Base-by-base conservation (phyloP, 2,329 filamentous ascomycete genomes). In the Ophiostoma himal-ulmi region DNA sequence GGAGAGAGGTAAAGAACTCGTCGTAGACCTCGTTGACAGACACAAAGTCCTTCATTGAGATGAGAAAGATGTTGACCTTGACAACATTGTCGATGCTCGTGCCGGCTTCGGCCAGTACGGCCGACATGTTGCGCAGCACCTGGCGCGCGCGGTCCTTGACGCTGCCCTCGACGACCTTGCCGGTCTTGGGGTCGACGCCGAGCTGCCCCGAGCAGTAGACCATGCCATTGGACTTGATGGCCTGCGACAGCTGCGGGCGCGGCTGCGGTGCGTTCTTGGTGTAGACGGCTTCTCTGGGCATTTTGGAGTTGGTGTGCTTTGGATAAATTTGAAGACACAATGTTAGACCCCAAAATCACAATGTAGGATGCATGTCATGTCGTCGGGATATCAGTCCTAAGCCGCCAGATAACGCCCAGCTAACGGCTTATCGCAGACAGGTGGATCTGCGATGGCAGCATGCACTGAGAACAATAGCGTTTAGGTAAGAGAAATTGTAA, bases 121-220 rank as follows among this genome's bases (percentile, higher is more conserved):
- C 82, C 7, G 81, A 77, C 17, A 91, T 81, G 78, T 90, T 90
- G 72, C 82, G 81, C 71, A 90, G 82, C 65, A 82, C 82, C 82
- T 85, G 85, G 71, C 77, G 86, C 7, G 83, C 79, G 72, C 82
- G 78, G 70, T 85, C 85, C 73, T 82, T 82, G 69, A 89, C 80
- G 69, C 83, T 83, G 4, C 88, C 88, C 13, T 87, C 82, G 8
- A 87, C 82, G 1, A 90, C 70, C 70, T 84, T 80, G 26, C 79
- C 80, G 0, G 85, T 87, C n/a, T 76, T 77, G 0, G 86, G 83
- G 74, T 89, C 83, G 75, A 87, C 80, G 17, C 85, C 85, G 41
- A 91, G 82, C 72, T 82, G 83, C 34, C 89, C 89, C 1, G 87
- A 90, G 80, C 88, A 90, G 80, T 90, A 91, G n/a, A 92, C 86